phyloP scores from a whole-genome alignment of 1,284 basidiomycete genomes.

The Anthracocystis panici-leucophaei region DNA sequence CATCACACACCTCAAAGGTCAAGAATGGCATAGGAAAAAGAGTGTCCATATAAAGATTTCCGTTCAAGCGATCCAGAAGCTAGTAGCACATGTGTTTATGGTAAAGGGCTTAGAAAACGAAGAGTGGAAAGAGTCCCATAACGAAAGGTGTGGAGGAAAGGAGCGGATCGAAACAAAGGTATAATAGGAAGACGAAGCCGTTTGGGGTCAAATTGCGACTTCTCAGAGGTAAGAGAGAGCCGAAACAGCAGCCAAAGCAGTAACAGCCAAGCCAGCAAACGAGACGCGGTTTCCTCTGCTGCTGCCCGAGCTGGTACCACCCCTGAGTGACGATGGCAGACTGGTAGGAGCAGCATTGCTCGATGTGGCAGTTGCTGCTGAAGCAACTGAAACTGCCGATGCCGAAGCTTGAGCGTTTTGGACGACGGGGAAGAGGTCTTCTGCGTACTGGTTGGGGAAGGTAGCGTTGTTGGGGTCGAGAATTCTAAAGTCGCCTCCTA shows the following conservation, averaged over 20 bases:
- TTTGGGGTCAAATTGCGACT: not conserved
- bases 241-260: conserved; percentile 25
- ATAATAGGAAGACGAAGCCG: not conserved
- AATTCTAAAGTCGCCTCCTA: conserved; percentile 48
- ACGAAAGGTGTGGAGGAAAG: conserved; percentile 3
- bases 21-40: not conserved
- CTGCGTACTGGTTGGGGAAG: conserved; percentile 32
- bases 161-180: not conserved
- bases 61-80: not conserved
- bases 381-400: conserved; percentile 13
- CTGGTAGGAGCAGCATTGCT: conserved; percentile 10
- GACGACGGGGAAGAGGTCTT: conserved; percentile 23
- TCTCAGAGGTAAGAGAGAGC: conserved; percentile 5
- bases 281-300: conserved; percentile 7
- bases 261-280: conserved; percentile 15
- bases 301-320: not conserved
- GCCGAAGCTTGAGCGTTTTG: conserved; percentile 12
- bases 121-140: not conserved
- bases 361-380: conserved; percentile 21
- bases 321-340: conserved; percentile 17
- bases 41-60: conserved; percentile 4
- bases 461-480: conserved; percentile 37
- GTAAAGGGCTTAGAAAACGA: not conserved
- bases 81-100: conserved; percentile 1
- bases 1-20: not conserved